Base-by-base conservation (phyloP, 2,329 filamentous ascomycete genomes). In the Botryosphaeria dothidea region DNA sequence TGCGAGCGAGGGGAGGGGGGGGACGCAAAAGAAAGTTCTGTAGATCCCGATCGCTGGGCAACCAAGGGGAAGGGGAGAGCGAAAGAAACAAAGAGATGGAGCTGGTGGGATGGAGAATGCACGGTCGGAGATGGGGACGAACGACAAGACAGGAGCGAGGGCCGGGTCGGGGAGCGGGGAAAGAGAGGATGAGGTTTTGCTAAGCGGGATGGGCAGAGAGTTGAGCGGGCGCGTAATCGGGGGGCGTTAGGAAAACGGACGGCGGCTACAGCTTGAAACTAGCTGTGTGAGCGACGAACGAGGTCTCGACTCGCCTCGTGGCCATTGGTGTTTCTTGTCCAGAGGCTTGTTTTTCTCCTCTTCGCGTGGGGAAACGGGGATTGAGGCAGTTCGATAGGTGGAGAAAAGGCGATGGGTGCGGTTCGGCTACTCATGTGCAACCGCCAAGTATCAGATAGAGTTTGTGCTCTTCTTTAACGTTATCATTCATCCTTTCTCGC, bases 391-490 rank as follows among this genome's bases (percentile, higher is more conserved):
- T 49, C 46, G 46, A 49, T 29, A 29, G 49, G 49, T 52, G 49
- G 49, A 34, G 19, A 52, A 36, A 46, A 46, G 7, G 23, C 21
- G 4, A 13, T 3, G 21, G 45, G 19, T 15, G 45, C 11, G 45
- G 45, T 21, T 23, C 19, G 43, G 43, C 19, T 46, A 25, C 43
- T 23, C 11, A 8, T 41, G 31, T 38, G 15, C 11, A 13, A 57
- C 52, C 36, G 52, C 51, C 51, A 43, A 17, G 52, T 57, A 21
- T 57, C 52, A 57, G 52, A 57, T 57, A 57, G 5, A 57, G 52
- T 48, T 48, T 41, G 11, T 15, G 11, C 38, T 41, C 4, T 17
- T 17, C 4, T 41, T 41, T 41, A 41, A 41, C 38, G 38, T 41
- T 19, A 41, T 41, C 38, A n/a, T n/a, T 45, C 41, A 48, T 25